These are phyloP conservation scores for Diaporthe citri DNA, from an alignment of 2,329 filamentous ascomycete genomes.

Conservation along the genomic window DNA sequence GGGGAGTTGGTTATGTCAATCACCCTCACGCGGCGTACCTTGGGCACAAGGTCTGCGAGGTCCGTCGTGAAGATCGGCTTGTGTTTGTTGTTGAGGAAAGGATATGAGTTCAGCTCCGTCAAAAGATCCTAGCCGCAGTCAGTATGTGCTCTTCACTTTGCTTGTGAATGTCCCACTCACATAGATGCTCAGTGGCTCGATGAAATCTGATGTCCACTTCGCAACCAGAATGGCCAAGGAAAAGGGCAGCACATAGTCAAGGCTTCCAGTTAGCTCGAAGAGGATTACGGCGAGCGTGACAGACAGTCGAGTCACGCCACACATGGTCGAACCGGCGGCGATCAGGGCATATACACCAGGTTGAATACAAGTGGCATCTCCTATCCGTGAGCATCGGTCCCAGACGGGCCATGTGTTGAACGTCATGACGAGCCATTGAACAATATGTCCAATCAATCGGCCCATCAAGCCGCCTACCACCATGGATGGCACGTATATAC, in stretches of 20 bases:
- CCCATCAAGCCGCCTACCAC: slow-evolving; percentile 95
- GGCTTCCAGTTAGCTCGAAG: slow-evolving; percentile 93
- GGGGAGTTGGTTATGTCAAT: slow-evolving; percentile 92
- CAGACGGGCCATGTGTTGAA: slow-evolving; percentile 81
- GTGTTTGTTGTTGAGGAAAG: slow-evolving; percentile 96
- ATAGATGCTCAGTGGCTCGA: slow-evolving; percentile 95
- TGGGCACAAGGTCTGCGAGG: slow-evolving; percentile 86
- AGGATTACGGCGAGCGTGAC: slow-evolving; percentile 95
- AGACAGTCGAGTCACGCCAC: slow-evolving; percentile 91
- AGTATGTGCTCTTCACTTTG: background rate
- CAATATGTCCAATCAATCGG: slow-evolving; percentile 85
- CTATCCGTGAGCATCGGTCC: slow-evolving; percentile 76
- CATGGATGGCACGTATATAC: slow-evolving; percentile 99
- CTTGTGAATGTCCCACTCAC: slow-evolving; percentile 57
- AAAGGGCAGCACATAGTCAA: slow-evolving; percentile 96
- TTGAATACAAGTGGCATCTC: slow-evolving; percentile 87
- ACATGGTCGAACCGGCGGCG: slow-evolving; percentile 97
- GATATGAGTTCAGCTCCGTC: slow-evolving; percentile 97
- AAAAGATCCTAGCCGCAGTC: slow-evolving; percentile 76
- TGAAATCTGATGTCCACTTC: slow-evolving; percentile 98
- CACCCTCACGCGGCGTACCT: slow-evolving; percentile 78
- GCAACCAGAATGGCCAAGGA: slow-evolving; percentile 91
- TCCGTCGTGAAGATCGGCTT: slow-evolving; percentile 92
- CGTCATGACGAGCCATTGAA: slow-evolving; percentile 83
- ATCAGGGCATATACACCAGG: slow-evolving; percentile 97